A percentile compares a stretch with the other conserved stretches of the same genome.
phyloP scores from a whole-genome alignment of 163 green algal genomes.

The Scenedesmus sp. region DNA sequence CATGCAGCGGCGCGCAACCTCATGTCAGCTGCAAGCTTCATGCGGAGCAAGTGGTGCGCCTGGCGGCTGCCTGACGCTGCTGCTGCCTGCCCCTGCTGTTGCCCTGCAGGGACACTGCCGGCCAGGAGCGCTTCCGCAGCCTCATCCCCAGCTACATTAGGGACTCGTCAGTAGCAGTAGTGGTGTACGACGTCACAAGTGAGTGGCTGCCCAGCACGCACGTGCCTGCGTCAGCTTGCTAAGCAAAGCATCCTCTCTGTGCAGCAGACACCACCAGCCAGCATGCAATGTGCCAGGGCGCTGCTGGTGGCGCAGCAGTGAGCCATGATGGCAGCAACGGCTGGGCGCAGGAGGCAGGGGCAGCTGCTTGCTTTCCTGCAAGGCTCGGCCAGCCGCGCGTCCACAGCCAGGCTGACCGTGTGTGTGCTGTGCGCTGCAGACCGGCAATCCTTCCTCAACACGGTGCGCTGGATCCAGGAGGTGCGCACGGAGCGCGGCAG shows the following conservation, averaged over 20 bases:
- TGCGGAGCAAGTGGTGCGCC: neutral
- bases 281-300: no score
- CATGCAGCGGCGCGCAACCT: neutral
- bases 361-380: neutral
- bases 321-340: no score
- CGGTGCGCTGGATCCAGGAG: constrained; percentile 97
- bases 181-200: constrained; percentile 99
- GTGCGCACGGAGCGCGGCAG: constrained; percentile 96
- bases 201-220: constrained; percentile 44
- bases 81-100: neutral
- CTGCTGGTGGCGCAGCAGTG: no score
- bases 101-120: constrained; percentile 94
- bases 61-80: neutral
- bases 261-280: constrained; percentile 6
- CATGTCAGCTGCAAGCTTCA: neutral
- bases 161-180: constrained; percentile 97
- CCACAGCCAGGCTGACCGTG: neutral
- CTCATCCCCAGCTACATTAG: constrained; percentile 99
- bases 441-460: constrained; percentile 97
- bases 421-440: constrained; percentile 68
- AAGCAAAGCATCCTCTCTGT: neutral
- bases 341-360: neutral
- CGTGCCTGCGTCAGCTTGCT: neutral
- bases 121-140: constrained; percentile 97
- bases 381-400: no score